Evolutionary conservation across 306 rosid genomes (phyloP), one percentile per base, ranked within the genome.

Genomic region (Castanea sativa): DNA sequence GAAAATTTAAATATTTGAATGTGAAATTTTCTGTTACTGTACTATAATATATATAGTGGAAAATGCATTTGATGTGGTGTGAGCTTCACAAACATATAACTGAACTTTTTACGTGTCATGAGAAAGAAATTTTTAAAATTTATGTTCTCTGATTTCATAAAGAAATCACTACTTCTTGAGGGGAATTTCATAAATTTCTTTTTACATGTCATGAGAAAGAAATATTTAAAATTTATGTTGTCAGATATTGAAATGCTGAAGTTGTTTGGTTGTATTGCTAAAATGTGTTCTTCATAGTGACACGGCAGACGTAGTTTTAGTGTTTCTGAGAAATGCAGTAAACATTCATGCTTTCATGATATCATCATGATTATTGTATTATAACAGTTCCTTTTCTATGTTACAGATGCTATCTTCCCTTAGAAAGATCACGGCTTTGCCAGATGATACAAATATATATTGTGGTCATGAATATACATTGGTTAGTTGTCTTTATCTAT

Each of bases 401-500:
- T 70, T 73, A 58, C 94, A 95, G 99, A 93, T 95, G 99, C 76
- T 84, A 38, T 81, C 88, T 41, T 95, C 99, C 77, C 96, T 93
- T 73, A 58, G 79, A 79, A 95, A 87, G 92, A 90, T 95, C 79
- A 81, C 33, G 86, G 73, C 92, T 38, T 85, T 93, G 87, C 90
- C 98, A 23, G 99, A 95, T 13, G 85, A 87, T 76, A 95, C 99
- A 27, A 87, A 76, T 79, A 84, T 95, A 77, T 95, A 88, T 72
- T 93, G 92, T 45, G 96, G 99, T 78, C 99, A 95, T 67, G 97
- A 93, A 55, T 88, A 93, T 81, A 95, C 99, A 11, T 69, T 87
- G 96, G 99, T 95, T 72, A 71, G 96, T 82, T 73, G 51, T 57
- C 52, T 72, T 16, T 30, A 63, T n/a, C 55, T 74, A 52, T 63